Base-by-base conservation (phyloP, 2,329 filamentous ascomycete species). In the Fusarium sulawesiense region DNA sequence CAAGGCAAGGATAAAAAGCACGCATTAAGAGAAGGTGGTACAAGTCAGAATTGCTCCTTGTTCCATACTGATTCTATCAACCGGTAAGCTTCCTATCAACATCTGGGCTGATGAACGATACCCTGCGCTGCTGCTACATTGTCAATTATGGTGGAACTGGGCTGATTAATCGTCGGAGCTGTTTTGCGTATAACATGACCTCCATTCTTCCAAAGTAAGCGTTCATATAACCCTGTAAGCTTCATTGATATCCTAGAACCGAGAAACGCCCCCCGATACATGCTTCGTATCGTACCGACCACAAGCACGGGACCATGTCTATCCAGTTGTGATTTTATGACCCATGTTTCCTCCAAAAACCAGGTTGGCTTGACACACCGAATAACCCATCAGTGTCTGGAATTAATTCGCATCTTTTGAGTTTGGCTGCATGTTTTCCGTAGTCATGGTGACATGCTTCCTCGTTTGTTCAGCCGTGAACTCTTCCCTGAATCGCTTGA, bases 81-180 rank as follows among this genome's bases (percentile, higher is more conserved):
- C 27, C 7, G 7, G 12, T 8, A 37, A 34, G 4, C 12, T 16
- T 21, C 32, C 20, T 4, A 20, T 44, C 34, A 37, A 37, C 34
- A 57, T 60, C 48, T 37, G 20, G 44, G 47, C 30, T 50, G 18
- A 37, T n/a, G 12, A 23, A 20, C 48, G n/a, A 61, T 14, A 57
- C 16, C 23, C 20, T 7, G 16, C 23, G 14, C 12, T 18, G 32
- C 32, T 34, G n/a, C 32, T 47, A 11, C 41, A 41, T 45, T 51
- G 45, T 25, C 42, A 44, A 70, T 56, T 66, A 53, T n/a, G 32
- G 42, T 42, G 47, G 27, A 48, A 60, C 20, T 51, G 23, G 4
- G 23, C 37, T 44, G 48, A 21, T 45, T 25, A n/a, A 46, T 27
- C 11, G 25, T 18, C 23, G 44, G 11, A 46, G n/a, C 21, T 7